Conservation (phyloP, 225 moss, liverwort and hornwort species). For the Polytrichum formosum region DNA sequence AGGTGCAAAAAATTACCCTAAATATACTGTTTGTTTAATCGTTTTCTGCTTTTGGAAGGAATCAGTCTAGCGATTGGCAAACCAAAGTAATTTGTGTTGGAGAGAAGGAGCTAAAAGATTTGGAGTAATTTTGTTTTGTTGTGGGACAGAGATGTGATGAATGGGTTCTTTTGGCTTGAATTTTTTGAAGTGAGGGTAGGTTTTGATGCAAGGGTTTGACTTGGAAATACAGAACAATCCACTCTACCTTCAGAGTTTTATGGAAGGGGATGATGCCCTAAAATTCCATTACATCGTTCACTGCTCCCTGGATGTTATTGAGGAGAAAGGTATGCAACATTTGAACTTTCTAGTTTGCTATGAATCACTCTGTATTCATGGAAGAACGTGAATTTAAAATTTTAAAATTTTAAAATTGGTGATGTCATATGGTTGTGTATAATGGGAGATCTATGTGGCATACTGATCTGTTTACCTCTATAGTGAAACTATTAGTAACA, state of each 20-base stretch:
- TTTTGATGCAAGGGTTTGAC: slow-evolving; percentile 9
- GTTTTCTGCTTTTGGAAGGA: not conserved
- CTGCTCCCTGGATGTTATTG: slow-evolving; percentile 91
- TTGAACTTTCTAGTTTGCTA: not conserved
- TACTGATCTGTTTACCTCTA: no score
- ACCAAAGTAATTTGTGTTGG: no score
- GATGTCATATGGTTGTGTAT: no score
- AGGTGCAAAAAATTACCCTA: slow-evolving; percentile 27
- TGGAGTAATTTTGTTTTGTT: no score
- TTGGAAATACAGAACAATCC: slow-evolving; percentile 78
- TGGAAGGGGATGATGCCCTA: slow-evolving; percentile 80
- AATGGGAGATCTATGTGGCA: no score
- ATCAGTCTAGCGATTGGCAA: no score
- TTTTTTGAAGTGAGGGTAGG: not conserved
- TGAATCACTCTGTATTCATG: no score
- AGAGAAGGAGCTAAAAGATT: no score
- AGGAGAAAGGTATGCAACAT: slow-evolving; percentile 71
- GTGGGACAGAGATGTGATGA: no score
- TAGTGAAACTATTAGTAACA: no score
- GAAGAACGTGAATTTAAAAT: no score
- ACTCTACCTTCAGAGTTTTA: slow-evolving; percentile 83
- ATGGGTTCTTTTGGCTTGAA: not conserved
- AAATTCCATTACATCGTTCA: slow-evolving; percentile 97
- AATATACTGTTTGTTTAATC: not conserved
- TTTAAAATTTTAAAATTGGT: no score